A percentile compares a stretch with the other conserved stretches of the same genome.
Conservation (phyloP, 805 yeast species). For the Cyberlindnera nakhonratchasimensis region DNA sequence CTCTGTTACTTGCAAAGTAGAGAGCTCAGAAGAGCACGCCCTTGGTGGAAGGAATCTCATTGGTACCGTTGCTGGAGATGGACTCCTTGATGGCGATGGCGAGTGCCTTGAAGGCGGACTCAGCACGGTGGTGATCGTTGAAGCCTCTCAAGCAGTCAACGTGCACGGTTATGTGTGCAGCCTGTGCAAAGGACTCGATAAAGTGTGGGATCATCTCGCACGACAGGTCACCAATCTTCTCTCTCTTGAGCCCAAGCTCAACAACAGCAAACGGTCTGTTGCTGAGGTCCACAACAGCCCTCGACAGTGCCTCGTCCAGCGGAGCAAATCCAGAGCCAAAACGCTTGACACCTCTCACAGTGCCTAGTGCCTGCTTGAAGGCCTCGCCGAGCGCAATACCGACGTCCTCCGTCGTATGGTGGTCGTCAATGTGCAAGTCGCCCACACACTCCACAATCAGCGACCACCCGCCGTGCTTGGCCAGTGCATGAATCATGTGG, state of each 20-base stretch:
- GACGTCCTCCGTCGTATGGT: conserved; percentile 94
- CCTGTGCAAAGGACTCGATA: conserved; percentile 88
- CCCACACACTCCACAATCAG: conserved; percentile 86
- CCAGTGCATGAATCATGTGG: conserved; percentile 96
- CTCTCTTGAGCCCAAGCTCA: conserved; percentile 87
- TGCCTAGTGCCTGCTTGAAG: conserved; percentile 86
- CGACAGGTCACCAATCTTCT: conserved; percentile 86
- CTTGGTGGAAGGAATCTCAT: conserved; percentile 94
- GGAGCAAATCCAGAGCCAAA: conserved; percentile 96
- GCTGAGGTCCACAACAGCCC: conserved; percentile 95
- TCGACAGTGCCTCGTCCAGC: conserved; percentile 88
- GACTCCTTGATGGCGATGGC: conserved; percentile 93
- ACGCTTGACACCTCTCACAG: conserved; percentile 84
- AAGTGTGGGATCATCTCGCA: conserved; percentile 99
- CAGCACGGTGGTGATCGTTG: conserved; percentile 96
- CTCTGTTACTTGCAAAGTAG: background rate
- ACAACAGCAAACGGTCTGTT: conserved; percentile 90
- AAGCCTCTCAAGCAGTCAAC: conserved; percentile 92
- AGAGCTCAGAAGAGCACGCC: conserved; percentile 70
- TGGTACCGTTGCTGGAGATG: conserved; percentile 71
- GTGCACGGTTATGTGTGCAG: conserved; percentile 86
- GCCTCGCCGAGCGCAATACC: conserved; percentile 90
- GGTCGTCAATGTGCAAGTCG: conserved; percentile 94
- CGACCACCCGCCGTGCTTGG: conserved; percentile 97
- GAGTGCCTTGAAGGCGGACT: conserved; percentile 92